Evolutionary conservation across 805 yeast species (phyloP).

Genomic region (Starmerella bombicola): DNA sequence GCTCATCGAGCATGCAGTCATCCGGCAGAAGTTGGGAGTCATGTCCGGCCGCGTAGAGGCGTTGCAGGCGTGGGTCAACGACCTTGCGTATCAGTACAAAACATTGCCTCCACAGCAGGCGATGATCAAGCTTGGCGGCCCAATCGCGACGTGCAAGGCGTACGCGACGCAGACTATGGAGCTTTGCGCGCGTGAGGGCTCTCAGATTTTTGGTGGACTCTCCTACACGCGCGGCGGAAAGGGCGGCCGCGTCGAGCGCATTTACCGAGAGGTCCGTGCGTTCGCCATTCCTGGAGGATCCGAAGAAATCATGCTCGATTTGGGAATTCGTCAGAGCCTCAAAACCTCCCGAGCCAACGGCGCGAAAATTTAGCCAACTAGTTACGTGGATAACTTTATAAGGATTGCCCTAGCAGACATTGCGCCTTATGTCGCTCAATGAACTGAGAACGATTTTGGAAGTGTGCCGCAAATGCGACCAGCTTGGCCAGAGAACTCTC

Average conservation of each 20-base stretch:
- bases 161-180: conserved; percentile 33
- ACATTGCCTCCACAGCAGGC: conserved; percentile 29
- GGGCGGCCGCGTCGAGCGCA: conserved; percentile 34
- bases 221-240: conserved; percentile 35
- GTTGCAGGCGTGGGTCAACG: conserved; percentile 32
- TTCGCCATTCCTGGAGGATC: conserved; percentile 37
- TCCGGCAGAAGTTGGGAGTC: conserved; percentile 33
- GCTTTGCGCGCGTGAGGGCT: conserved; percentile 35
- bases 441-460: no score
- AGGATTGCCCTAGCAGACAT: no score
- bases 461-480: no score
- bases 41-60: conserved; percentile 34
- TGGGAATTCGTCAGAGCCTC: conserved; percentile 32
- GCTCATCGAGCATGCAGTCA: conserved; percentile 33
- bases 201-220: conserved; percentile 35
- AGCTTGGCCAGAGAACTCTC: no score
- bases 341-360: conserved; percentile 22
- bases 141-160: conserved; percentile 35
- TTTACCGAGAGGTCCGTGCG: conserved; percentile 36
- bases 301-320: conserved; percentile 35
- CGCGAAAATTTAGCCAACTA: conserved; percentile 7
- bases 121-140: conserved; percentile 32
- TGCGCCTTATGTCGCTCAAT: no score
- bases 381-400: no score
- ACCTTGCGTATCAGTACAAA: conserved; percentile 28